Evolutionary conservation across 192 early-diverging fungal genomes (phyloP), one percentile per base, ranked within the genome.

Genomic region (Rhizophagus clarus): DNA sequence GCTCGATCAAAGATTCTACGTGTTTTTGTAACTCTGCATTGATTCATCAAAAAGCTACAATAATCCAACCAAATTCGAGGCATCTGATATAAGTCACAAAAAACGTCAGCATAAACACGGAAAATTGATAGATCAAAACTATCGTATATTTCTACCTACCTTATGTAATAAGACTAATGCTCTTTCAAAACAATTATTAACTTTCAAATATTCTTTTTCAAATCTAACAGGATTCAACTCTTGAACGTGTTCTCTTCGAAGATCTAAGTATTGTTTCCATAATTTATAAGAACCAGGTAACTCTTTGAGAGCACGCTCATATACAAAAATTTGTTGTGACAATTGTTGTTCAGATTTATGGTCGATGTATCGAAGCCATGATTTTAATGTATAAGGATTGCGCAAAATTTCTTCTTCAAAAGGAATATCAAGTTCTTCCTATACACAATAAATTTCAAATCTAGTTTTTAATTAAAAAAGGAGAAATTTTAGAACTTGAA

Each of bases 201-300:
- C 88, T 26, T 87, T 84, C 24, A 87, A 82, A 85, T 91, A 94
- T 72, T 93, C 92, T 7, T 88, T 87, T 29, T 85, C 82, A 71
- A 86, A 86, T n/a, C 79, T 83, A 8, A 89, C 77, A 34, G 90
- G 88, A 76, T 92, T 90, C 28, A 85, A 72, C 34, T 85, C 87
- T 47, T 85, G 32, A 29, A 91, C 82, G 32, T 86, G 82, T 26
- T 82, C 70, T 22, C 84, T 79, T 28, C 95, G 90, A 32, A 91
- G 80, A 80, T 94, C 93, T 42, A 98, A 83, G 81, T 98, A 97
- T 51, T 84, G 79, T 80, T 95, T 95, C 97, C 97, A 99, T 4
- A 99, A 88, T 83, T 97, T 98, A 85, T 97, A 99, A 9, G 95
- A 96, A 7, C 97, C 95, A 3, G 98, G 98, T 5, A 99, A 85